Evolutionary conservation across 352 stramenopile species (phyloP).

Genomic region (Pythium brachiatum): DNA sequence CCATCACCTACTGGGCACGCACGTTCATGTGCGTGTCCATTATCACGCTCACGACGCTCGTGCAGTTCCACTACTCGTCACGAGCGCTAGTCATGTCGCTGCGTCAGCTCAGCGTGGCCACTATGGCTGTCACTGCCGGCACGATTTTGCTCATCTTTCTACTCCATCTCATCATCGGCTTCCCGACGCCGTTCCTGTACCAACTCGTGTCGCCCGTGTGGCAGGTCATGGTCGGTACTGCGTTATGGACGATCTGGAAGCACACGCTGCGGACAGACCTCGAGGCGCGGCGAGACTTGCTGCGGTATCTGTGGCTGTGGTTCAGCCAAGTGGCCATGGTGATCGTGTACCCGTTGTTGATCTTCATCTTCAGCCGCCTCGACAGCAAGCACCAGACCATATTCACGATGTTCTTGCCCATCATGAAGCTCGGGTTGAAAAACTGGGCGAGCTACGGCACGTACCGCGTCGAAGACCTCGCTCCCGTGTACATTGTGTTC

Average conservation of each 20-base stretch:
- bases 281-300: background rate
- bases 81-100: background rate
- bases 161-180: slow-evolving; percentile 5
- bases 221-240: slow-evolving; percentile 16
- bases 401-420: slow-evolving; percentile 24
- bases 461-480: slow-evolving; percentile 23
- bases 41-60: background rate
- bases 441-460: slow-evolving; percentile 27
- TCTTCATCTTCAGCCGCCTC: slow-evolving; percentile 15
- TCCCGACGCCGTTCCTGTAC: slow-evolving; percentile 17
- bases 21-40: background rate
- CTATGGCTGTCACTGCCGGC: background rate
- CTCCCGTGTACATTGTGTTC: slow-evolving; percentile 23
- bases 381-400: background rate
- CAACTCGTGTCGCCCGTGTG: slow-evolving; percentile 25
- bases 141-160: background rate
- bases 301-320: background rate
- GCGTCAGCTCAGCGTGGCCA: background rate
- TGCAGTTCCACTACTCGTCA: slow-evolving; percentile 8
- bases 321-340: slow-evolving; percentile 4
- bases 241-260: slow-evolving; percentile 3
- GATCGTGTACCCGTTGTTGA: slow-evolving; percentile 18
- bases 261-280: background rate
- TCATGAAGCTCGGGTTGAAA: slow-evolving; percentile 40
- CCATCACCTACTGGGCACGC: slow-evolving; percentile 1